phyloP scores from a whole-genome alignment of 768 basidiomycete species.

The Boletus sensibilis region DNA sequence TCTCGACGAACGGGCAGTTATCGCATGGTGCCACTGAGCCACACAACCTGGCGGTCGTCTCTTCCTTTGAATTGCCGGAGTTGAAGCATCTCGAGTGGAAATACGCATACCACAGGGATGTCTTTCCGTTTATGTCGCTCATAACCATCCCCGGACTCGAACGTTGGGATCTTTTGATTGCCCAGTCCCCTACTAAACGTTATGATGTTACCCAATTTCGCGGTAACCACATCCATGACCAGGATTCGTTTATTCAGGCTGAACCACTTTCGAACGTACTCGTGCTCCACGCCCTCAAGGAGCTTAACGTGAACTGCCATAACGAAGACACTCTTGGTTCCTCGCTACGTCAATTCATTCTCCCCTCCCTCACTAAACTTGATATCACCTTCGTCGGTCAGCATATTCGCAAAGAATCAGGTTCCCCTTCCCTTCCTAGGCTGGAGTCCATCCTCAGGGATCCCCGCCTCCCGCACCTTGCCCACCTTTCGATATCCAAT shows the following conservation, averaged over 20 bases:
- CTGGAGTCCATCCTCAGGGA: slow-evolving; percentile 56
- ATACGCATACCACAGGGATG: slow-evolving; percentile 41
- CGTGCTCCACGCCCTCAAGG: slow-evolving; percentile 36
- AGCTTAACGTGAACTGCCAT: slow-evolving; percentile 43
- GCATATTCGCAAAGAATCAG: slow-evolving; percentile 20
- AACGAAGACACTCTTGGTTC: slow-evolving; percentile 39
- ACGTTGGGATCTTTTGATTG: slow-evolving; percentile 45
- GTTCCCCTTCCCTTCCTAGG: slow-evolving; percentile 40
- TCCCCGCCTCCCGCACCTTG: slow-evolving; percentile 50
- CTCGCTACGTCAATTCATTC: slow-evolving; percentile 42
- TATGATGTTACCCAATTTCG: slow-evolving; percentile 28
- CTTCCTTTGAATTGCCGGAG: slow-evolving; percentile 36
- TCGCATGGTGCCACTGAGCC: slow-evolving; percentile 5
- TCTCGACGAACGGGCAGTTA: slow-evolving; percentile 12
- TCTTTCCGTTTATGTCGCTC: slow-evolving; percentile 45
- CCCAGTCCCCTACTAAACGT: slow-evolving; percentile 32
- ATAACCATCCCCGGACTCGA: slow-evolving; percentile 41
- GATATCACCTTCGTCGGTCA: slow-evolving; percentile 42
- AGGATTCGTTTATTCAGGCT: slow-evolving; percentile 29
- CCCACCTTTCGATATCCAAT: slow-evolving; percentile 49
- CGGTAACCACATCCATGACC: slow-evolving; percentile 30
- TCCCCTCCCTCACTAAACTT: slow-evolving; percentile 45
- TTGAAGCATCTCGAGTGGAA: slow-evolving; percentile 50
- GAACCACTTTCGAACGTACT: slow-evolving; percentile 29
- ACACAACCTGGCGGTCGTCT: slow-evolving; percentile 4